A percentile compares a stretch with the other conserved stretches of the same genome.
phyloP scores from a whole-genome alignment of 805 yeast genomes.

The Sugiyamaella mastotermitis region DNA sequence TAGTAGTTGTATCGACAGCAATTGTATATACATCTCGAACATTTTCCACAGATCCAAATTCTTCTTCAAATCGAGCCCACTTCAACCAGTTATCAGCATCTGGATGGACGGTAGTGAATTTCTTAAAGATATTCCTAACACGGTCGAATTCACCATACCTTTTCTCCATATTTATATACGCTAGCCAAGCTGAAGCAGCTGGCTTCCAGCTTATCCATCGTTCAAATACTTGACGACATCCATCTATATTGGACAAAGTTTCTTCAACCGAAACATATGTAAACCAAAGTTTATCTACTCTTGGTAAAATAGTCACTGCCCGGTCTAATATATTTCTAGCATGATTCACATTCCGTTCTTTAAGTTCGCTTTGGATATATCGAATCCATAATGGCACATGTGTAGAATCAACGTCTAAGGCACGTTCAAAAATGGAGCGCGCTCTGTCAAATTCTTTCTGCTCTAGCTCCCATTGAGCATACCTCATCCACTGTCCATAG shows the following conservation, averaged over 20 bases:
- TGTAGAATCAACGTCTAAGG: conserved; percentile 66
- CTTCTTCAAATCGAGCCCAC: conserved; percentile 70
- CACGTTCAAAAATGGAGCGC: conserved; percentile 82
- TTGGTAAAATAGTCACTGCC: conserved; percentile 66
- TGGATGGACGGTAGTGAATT: conserved; percentile 51
- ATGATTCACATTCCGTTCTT: conserved; percentile 69
- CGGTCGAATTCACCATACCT: conserved; percentile 55
- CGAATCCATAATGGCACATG: conserved; percentile 82
- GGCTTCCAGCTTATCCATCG: conserved; percentile 84
- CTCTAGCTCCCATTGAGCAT: conserved; percentile 80
- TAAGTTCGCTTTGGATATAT: conserved; percentile 73
- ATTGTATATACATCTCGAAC: conserved; percentile 61
- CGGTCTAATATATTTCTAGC: conserved; percentile 82
- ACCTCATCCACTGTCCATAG: conserved; percentile 84
- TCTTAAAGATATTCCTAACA: conserved; percentile 52
- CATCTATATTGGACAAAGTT: conserved; percentile 54
- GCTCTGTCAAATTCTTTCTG: conserved; percentile 76
- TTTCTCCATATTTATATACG: conserved; percentile 66
- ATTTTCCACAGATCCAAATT: conserved; percentile 38
- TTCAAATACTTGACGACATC: conserved; percentile 61
- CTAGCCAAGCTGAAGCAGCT: conserved; percentile 56
- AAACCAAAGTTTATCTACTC: conserved; percentile 83
- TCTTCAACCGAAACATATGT: conserved; percentile 80
- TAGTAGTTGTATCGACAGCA: conserved; percentile 51
- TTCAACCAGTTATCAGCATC: conserved; percentile 56